These are phyloP conservation scores for Rhodotorula sp. DNA, from an alignment of 1,284 basidiomycete species.

Conservation along the genomic window DNA sequence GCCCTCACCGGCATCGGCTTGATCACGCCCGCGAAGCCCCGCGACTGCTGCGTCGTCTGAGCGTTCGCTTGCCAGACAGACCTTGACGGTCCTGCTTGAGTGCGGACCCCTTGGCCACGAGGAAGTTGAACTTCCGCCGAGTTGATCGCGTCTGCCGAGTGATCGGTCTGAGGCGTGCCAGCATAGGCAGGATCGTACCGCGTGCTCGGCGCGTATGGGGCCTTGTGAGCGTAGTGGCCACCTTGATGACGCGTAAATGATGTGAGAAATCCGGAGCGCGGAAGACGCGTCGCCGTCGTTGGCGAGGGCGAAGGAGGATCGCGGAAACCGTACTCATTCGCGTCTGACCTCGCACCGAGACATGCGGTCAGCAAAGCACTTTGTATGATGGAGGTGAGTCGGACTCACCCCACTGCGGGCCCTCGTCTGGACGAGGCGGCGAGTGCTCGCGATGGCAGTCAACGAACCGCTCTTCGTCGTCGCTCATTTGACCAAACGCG, in stretches of 20 bases:
- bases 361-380: too few relatives aligned
- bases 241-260: background rate
- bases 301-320: background rate
- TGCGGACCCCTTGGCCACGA: too few relatives aligned
- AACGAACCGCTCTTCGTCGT: background rate
- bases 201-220: too few relatives aligned
- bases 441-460: background rate
- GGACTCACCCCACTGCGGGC: too few relatives aligned
- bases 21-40: background rate
- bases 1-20: slow-evolving; percentile 1
- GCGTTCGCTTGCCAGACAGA: too few relatives aligned
- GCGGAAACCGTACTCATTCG: slow-evolving; percentile 1
- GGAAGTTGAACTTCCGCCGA: too few relatives aligned
- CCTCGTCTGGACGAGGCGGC: background rate
- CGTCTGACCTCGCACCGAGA: background rate
- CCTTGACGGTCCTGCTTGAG: too few relatives aligned
- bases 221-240: background rate
- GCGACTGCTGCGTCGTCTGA: too few relatives aligned
- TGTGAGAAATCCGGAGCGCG: background rate
- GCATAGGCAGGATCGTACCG: too few relatives aligned
- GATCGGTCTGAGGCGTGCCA: too few relatives aligned
- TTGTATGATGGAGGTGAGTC: too few relatives aligned
- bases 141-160: too few relatives aligned
- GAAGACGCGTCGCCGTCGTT: background rate
- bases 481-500: background rate